Evolutionary conservation across 345 rosid species (phyloP), one percentile per base, ranked within the genome.

Genomic region (Eucalyptus brandiana): DNA sequence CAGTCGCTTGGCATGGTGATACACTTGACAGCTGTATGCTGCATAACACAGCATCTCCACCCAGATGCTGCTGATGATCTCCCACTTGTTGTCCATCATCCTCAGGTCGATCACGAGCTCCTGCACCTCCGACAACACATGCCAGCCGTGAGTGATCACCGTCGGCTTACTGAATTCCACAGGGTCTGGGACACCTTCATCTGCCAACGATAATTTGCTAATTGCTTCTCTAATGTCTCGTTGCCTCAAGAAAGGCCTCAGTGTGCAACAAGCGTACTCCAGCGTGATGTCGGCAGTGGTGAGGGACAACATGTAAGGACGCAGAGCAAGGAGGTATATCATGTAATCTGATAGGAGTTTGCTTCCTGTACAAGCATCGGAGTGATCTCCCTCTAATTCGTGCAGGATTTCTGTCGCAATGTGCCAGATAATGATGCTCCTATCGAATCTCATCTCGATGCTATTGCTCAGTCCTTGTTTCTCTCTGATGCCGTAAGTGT

Each of bases 41-140:
- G 91, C 86, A 40, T 80, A 37, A 76, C 87, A 87, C 54, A 90
- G 80, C 91, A 90, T 90, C 80, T 90, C 89, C 42, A 90, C 87
- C 91, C 91, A 87, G 30, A 87, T 34, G 45, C 87, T 90, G 9
- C 67, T 45, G 11, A 90, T 40, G 10, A 90, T 34, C 44, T 51
- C 58, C 89, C 91, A 90, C 18, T 34, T 90, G 49, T 83, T 50
- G 47, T 12, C 16, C 87, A 86, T 32, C 10, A 28, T 80, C 24
- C 42, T 40, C 80, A 90, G 34, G 44, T 87, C 72, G 60, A 37
- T 50, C 16, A 56, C 87, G 6, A 90, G 89, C 58, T 16, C 28
- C 83, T 87, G 86, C 8, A 86, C 89, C 4, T 90, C 89, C 42
- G 1, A 6, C 37, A 87, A 72, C 53, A 90, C 30, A 28, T 56